Percentiles rank a stretch among this genome's conserved stretches.
These are phyloP conservation scores for Physcomitrellopsis africana DNA, from an alignment of 225 moss, liverwort and hornwort genomes.

Conservation along the genomic window DNA sequence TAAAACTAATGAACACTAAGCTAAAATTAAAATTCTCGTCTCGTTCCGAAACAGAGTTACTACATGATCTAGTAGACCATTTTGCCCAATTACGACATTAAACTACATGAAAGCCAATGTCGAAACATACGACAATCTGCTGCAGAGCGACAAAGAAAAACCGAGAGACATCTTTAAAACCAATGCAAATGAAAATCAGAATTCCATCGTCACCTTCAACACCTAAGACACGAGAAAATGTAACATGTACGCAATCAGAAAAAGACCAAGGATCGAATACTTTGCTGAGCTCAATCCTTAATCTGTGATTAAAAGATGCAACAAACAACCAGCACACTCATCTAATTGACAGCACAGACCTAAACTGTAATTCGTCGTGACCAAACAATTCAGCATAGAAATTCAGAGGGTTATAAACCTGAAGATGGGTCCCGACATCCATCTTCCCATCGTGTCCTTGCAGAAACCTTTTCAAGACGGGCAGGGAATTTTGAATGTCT, in stretches of 20 bases:
- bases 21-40: neutral
- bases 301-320: neutral
- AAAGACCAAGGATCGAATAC: no score
- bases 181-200: neutral
- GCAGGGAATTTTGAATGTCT: neutral
- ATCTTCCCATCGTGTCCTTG: neutral
- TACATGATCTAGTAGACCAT: neutral
- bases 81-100: neutral
- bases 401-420: constrained; percentile 9
- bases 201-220: constrained; percentile 5
- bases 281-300: no score
- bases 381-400: neutral
- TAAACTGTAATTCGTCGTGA: neutral
- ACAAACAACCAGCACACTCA: neutral
- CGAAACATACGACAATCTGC: neutral
- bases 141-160: neutral
- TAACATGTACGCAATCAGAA: no score
- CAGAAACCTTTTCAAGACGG: neutral
- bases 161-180: neutral
- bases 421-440: neutral
- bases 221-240: neutral
- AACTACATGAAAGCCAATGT: neutral
- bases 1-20: no score
- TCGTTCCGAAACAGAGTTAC: neutral
- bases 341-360: constrained; percentile 12